Percentiles rank a stretch among this genome's conserved stretches.
phyloP scores from a whole-genome alignment of 495 filamentous ascomycete genomes.

The Hypoxylon crocopeplum region DNA sequence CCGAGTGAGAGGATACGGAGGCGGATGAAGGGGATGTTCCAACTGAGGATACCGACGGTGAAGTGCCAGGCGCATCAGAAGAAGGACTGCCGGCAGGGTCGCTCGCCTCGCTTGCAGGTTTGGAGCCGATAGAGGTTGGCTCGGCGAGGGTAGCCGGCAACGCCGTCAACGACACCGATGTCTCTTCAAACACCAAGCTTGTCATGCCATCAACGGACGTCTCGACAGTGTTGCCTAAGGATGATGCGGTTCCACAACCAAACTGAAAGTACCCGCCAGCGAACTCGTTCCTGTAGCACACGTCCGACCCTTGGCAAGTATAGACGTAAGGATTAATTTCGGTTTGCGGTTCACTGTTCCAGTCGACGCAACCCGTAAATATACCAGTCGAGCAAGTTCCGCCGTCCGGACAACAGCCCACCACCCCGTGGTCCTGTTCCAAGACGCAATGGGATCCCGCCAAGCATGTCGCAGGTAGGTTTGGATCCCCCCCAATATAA shows the following conservation, averaged over 20 bases:
- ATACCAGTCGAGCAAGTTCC: constrained; percentile 53
- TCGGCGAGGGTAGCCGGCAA: constrained; percentile 39
- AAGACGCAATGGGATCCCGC: constrained; percentile 59
- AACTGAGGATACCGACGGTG: constrained; percentile 20
- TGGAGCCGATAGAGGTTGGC: constrained; percentile 43
- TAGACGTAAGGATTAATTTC: constrained; percentile 57
- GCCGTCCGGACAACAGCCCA: constrained; percentile 59
- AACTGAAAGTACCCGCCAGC: constrained; percentile 58
- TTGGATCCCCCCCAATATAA: constrained; percentile 51
- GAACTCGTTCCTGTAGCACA: constrained; percentile 55
- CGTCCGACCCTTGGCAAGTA: constrained; percentile 48
- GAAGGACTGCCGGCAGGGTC: constrained; percentile 7
- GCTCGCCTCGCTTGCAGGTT: constrained; percentile 11
- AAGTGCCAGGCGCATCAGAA: constrained; percentile 14
- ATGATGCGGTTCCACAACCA: constrained; percentile 55
- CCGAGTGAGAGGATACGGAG: constrained; percentile 18
- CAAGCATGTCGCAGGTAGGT: constrained; percentile 55
- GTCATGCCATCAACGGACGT: constrained; percentile 48
- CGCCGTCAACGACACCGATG: constrained; percentile 43
- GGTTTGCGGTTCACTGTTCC: constrained; percentile 52
- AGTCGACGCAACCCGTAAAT: constrained; percentile 57
- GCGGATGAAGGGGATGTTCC: constrained; percentile 23
- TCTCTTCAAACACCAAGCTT: constrained; percentile 38
- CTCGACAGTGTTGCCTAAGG: constrained; percentile 49
- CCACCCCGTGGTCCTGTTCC: constrained; percentile 48